Percentiles rank a stretch among this genome's conserved stretches.
Evolutionary conservation across 2,329 filamentous ascomycete species (phyloP).

Genomic region (Cadophora sp.): DNA sequence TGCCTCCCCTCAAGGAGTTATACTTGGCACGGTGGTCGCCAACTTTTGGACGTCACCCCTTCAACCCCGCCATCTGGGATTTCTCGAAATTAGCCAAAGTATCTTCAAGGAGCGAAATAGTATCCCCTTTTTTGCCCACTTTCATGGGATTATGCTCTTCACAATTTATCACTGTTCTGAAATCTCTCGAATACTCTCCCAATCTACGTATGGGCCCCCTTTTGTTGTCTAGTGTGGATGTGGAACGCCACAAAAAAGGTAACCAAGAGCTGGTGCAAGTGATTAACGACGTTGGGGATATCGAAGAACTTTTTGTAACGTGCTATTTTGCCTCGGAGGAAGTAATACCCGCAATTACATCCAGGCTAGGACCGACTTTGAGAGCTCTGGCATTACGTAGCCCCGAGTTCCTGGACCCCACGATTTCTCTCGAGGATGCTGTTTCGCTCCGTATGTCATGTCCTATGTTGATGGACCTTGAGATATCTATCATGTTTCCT

Average conservation of each 20-base stretch:
- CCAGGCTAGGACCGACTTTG: not conserved
- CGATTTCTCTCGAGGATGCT: not conserved
- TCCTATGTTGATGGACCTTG: not conserved
- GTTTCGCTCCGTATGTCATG: not conserved
- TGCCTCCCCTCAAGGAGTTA: not conserved
- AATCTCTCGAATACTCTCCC: not conserved
- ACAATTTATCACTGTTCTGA: not conserved
- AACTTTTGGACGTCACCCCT: not conserved
- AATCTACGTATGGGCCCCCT: not conserved
- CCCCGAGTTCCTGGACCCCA: not conserved
- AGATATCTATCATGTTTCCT: not conserved
- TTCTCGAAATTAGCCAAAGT: not conserved
- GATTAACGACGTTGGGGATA: not conserved
- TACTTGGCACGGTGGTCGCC: not conserved
- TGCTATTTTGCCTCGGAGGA: not conserved
- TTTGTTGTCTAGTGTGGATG: not conserved
- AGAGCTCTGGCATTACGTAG: not conserved
- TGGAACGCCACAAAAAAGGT: not conserved
- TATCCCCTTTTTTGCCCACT: not conserved
- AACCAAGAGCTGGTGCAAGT: not conserved
- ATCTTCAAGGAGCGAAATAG: not conserved
- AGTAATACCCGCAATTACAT: not conserved
- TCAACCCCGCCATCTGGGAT: not conserved
- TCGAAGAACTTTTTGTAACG: not conserved
- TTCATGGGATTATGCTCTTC: not conserved